phyloP scores from a whole-genome alignment of 441 rosid species.

The Lepidium campestre region DNA sequence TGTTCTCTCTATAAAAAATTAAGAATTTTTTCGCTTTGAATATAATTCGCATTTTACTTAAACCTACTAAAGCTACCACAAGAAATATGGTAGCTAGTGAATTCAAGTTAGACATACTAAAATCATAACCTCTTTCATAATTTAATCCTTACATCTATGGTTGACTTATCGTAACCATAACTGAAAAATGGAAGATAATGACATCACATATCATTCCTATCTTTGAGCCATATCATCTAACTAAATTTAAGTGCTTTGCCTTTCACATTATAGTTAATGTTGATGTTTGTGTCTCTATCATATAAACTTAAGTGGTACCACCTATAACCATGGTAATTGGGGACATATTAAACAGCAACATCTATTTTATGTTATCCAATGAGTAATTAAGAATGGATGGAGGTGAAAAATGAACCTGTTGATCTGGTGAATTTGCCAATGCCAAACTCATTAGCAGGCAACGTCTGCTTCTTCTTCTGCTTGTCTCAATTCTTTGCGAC shows the following conservation, averaged over 20 bases:
- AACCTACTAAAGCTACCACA: slow-evolving; percentile 11
- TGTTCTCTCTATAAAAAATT: background rate
- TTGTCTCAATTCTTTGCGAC: slow-evolving; percentile 86
- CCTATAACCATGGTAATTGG: background rate
- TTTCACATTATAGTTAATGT: too few relatives aligned
- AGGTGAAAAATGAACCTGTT: slow-evolving; percentile 57
- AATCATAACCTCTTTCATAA: background rate
- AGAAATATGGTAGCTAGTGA: background rate
- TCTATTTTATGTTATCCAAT: slow-evolving; percentile 1
- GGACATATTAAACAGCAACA: slow-evolving; percentile 4
- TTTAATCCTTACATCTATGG: background rate
- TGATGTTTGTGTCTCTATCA: too few relatives aligned
- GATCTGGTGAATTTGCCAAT: slow-evolving; percentile 72
- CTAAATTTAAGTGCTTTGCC: background rate
- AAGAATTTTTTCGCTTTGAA: background rate
- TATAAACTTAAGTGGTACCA: background rate
- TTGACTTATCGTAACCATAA: background rate
- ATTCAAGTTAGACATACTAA: background rate
- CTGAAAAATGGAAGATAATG: background rate
- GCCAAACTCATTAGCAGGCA: slow-evolving; percentile 97
- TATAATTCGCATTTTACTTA: background rate
- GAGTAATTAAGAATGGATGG: slow-evolving; percentile 1
- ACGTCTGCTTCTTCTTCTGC: slow-evolving; percentile 97
- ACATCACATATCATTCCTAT: background rate
- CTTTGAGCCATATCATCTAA: background rate